phyloP scores from a whole-genome alignment of 441 rosid species.

The Pelargonium australe region DNA sequence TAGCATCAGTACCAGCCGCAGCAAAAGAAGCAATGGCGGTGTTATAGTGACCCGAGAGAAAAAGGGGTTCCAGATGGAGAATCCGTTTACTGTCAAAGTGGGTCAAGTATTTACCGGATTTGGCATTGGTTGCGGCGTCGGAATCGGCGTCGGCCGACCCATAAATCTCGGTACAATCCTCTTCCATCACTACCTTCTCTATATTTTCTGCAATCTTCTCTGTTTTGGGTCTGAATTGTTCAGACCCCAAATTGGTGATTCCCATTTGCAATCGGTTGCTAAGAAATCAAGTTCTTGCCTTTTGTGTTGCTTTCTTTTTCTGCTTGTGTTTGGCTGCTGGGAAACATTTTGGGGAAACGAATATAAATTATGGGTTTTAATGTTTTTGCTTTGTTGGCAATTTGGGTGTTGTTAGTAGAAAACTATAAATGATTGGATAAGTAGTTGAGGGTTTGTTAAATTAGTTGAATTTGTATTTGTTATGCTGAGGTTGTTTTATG shows the following conservation, averaged over 20 bases:
- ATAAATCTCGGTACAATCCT: slow-evolving; percentile 51
- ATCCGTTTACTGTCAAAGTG: slow-evolving; percentile 80
- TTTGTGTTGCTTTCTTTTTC: slow-evolving; percentile 2
- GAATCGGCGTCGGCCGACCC: slow-evolving; percentile 80
- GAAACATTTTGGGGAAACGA: neutral
- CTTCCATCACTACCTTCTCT: slow-evolving; percentile 6
- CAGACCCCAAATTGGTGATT: slow-evolving; percentile 26
- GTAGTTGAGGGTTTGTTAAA: neutral
- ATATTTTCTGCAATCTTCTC: neutral
- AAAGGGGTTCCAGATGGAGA: slow-evolving; percentile 52
- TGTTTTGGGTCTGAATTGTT: slow-evolving; percentile 7
- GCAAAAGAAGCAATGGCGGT: slow-evolving; percentile 7
- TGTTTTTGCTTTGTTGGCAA: neutral
- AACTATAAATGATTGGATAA: neutral
- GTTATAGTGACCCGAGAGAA: slow-evolving; percentile 35
- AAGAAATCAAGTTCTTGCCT: slow-evolving; percentile 23
- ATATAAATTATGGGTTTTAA: neutral
- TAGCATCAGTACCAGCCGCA: slow-evolving; percentile 14
- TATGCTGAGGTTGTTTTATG: neutral
- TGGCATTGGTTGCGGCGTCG: slow-evolving; percentile 90
- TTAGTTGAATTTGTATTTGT: neutral
- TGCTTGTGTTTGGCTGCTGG: neutral
- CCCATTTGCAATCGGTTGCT: slow-evolving; percentile 20
- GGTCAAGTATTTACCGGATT: slow-evolving; percentile 89
- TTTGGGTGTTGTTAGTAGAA: neutral